Percentiles rank a stretch among this genome's conserved stretches.
Evolutionary conservation across 2,329 filamentous ascomycete genomes (phyloP).

Genomic region (Scedosporium apiospermum): DNA sequence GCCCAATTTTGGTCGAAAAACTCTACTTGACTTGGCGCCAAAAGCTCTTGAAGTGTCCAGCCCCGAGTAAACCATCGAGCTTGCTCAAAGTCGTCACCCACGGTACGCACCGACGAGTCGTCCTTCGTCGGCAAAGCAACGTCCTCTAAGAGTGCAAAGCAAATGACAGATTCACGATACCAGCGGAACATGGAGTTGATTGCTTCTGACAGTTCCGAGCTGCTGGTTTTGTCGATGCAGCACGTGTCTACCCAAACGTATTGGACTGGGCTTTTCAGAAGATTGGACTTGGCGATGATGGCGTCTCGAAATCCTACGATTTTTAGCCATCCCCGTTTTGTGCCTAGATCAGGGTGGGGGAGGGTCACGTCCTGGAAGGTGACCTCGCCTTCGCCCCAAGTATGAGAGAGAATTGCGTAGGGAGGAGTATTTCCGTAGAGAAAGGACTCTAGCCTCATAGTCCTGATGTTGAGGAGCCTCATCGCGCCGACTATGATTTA

Average conservation of each 20-base stretch:
- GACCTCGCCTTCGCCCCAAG: constrained; percentile 17
- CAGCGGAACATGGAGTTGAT: constrained; percentile 22
- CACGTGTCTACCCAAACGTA: constrained; percentile 23
- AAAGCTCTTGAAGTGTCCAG: constrained; percentile 59
- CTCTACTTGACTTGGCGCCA: constrained; percentile 29
- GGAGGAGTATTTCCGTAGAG: constrained; percentile 9
- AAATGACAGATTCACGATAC: constrained; percentile 17
- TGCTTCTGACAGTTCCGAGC: constrained; percentile 16
- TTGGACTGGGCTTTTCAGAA: constrained; percentile 8
- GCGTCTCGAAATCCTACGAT: constrained; percentile 8
- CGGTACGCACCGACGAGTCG: neutral
- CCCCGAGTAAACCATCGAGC: constrained; percentile 28
- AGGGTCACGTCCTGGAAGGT: constrained; percentile 16
- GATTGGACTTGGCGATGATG: neutral
- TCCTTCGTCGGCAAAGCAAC: constrained; percentile 3
- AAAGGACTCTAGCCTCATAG: constrained; percentile 7
- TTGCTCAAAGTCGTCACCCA: constrained; percentile 5
- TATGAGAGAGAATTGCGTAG: constrained; percentile 21
- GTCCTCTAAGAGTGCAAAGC: constrained; percentile 17
- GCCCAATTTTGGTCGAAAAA: constrained; percentile 22
- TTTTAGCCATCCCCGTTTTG: constrained; percentile 1
- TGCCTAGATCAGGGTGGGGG: neutral
- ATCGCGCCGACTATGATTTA: constrained; percentile 1
- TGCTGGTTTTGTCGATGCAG: constrained; percentile 22
- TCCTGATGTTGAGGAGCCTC: constrained; percentile 11